Base-by-base conservation (phyloP, 805 yeast species). In the Groenewaldozyma tartarivorans region DNA sequence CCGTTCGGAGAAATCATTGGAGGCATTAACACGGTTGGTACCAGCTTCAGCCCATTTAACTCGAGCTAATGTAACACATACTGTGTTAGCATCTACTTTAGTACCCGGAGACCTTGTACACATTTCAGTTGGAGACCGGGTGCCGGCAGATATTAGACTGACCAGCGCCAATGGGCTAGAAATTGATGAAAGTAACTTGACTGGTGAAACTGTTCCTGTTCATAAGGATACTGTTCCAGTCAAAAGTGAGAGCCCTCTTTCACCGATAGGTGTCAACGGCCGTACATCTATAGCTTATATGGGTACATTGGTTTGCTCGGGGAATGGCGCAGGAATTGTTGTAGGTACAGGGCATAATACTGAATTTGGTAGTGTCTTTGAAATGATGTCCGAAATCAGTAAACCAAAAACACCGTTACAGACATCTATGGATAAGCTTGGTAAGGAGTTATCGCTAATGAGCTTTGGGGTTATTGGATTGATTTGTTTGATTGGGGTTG, bases 371-470 rank as follows among this genome's bases (percentile, higher is more conserved):
- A 70, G 81, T 35, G 96, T 92, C 13, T 92, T 87, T 57, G 88
- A 82, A 51, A 87, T 92, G 95, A 86, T 92, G 94, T 74, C 81
- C 29, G 81, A 77, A 38, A 92, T 92, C 50, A 96, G 87, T 60
- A 92, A 92, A 62, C 99, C 99, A 39, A 92, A 92, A 63, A 92
- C 99, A 15, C 99, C 99, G 2, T 68, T 92, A 50, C 99, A 92
- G 64, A 72, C 77, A 45, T 81, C 95, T 6, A 92, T 92, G 99
- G 97, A 88, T 58, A 81, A 83, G 57, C 70, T 92, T 45, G 98
- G 98, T 35, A 83, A 85, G 56, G 95, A 92, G 54, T 69, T 92
- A 35, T 85, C 96, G 0, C 58, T 81, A 22, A 77, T 84, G 54
- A 80, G 94, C 62, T 92, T 92, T 64, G 76, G 70, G 20, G 81